Base-by-base conservation (phyloP, 306 rosid genomes). In the Vicia sativa region DNA sequence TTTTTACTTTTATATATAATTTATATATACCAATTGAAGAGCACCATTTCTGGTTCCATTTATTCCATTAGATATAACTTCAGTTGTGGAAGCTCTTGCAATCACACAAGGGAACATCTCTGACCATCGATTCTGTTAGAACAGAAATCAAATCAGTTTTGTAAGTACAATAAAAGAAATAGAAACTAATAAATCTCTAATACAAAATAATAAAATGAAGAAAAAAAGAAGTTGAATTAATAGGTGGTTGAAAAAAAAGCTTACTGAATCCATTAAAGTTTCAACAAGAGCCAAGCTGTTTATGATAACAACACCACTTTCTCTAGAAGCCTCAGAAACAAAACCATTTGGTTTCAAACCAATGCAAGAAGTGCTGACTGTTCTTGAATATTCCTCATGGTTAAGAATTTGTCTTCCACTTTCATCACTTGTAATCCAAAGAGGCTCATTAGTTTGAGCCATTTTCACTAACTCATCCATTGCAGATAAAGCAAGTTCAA, bases 201-300 rank as follows among this genome's bases (percentile, higher is more conserved):
- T 48, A 8, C 18, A 48, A 48, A 44, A 16, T 1, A n/a, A n/a
- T n/a, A 21, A 21, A 49, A 3, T 49, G 18, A 26, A 70, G 25
- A 46, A 28, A 35, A 19, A 62, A 28, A 56, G n/a, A 49, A 70
- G 37, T n/a, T 35, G 37, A 18, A 9, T 19, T 11, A 50, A 44
- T n/a, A n/a, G n/a, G 57, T 8, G 38, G 58, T 29, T 58, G 54
- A 8, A 69, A 6, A 34, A 7, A 43, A 6, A 14, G 28, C 74
- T 73, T 85, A 92, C 99, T 23, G 96, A 83, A 63, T 93, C 99
- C 97, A 93, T 90, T 64, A 93, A 63, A 2, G 96, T 88, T 44
- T 93, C 99, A n/a, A 93, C 97, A 34, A 93, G 95, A 16, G 91
- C 95, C 73, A 87, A 59, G 83, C 96, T 88, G 81, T 90, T 93